Evolutionary conservation across 345 rosid species (phyloP), one percentile per base, ranked within the genome.

Genomic region (Atalantia buxifolia): DNA sequence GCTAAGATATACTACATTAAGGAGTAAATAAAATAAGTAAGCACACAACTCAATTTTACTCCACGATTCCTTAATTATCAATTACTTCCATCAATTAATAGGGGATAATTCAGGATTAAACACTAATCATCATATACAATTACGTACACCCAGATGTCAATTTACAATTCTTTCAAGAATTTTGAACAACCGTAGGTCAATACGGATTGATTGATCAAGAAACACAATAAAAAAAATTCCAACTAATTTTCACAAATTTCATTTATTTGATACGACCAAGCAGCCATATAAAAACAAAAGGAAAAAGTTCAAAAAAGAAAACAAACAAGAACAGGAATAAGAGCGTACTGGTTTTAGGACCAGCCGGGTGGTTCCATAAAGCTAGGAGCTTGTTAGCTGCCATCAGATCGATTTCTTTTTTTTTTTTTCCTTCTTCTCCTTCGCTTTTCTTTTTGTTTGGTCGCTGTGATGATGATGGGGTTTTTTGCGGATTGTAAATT

Each of bases 331-430:
- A 42, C 6, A 45, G 19, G 62, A 18, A 61, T 56, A 75, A n/a
- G 45, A 27, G 50, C 76, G 55, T n/a, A 86, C 89, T 84, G 30
- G 89, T 84, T 78, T 86, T 84, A 30, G 89, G 89, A 35, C 89
- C 89, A 7, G 87, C 89, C 12, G 89, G 87, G 74, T 84, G 87
- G 76, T 86, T 86, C 89, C 89, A 86, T 12, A 86, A 50, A 73
- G 87, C 85, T 63, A 82, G 83, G 53, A 86, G 85, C 81, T 86
- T 85, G n/a, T 74, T 80, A 30, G 81, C 40, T 22, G 71, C 78
- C 78, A 75, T 75, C 50, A 50, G 63, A 75, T 64, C 40, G 63
- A 75, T 30, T 21, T 21, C 8, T 9, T 28, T 36, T 28, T 42
- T 45, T 12, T 13, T 4, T 40, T 12, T 12, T 10, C 36, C 5